Evolutionary conservation across 164 flowering plant genomes (phyloP), one percentile per base, ranked within the genome.

Genomic region (Stephania japonica): DNA sequence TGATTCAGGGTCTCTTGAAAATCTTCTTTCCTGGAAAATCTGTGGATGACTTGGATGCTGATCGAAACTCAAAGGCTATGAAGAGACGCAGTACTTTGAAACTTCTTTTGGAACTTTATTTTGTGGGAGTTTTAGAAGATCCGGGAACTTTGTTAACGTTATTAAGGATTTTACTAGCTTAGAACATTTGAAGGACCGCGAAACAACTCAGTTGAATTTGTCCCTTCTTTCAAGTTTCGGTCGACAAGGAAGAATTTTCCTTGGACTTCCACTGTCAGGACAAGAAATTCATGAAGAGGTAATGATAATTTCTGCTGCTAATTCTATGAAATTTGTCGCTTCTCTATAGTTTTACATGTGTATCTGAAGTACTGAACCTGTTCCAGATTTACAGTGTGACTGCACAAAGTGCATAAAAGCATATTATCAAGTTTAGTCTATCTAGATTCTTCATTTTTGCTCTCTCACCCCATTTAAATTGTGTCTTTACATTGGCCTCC

Each of bases 161-260:
- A 89, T 93, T 6, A 93, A 91, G 82, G 99, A 95, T 85, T 96
- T 95, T 69, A 85, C 98, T 19, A 86, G 91, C 73, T 24, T 75
- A 13, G 99, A 95, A 71, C 91, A 90, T 79, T 80, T 95, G 62
- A 93, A 89, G 86, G 99, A 95, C 79, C 87, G 94, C 43, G 99
- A 95, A 82, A 76, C 92, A 78, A 88, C 94, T 70, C 98, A 90
- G 77, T 87, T 85, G 75, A 93, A 93, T 87, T 78, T 95, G 78
- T 87, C 99, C 71, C 94, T 95, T 75, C 89, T 95, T 76, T 80
- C 97, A 50, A 90, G 94, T 85, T 95, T 95, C 86, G 97, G 96
- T 77, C 92, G 97, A 6, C 99, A 95, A 78, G 98, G 93, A 42
- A 90, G 99, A 87, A 74, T 86, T 26, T 89, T 93, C 73, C 80